A percentile compares a stretch with the other conserved stretches of the same genome.
Evolutionary conservation across 1,284 basidiomycete species (phyloP).

Genomic region (Tremellales sp.): DNA sequence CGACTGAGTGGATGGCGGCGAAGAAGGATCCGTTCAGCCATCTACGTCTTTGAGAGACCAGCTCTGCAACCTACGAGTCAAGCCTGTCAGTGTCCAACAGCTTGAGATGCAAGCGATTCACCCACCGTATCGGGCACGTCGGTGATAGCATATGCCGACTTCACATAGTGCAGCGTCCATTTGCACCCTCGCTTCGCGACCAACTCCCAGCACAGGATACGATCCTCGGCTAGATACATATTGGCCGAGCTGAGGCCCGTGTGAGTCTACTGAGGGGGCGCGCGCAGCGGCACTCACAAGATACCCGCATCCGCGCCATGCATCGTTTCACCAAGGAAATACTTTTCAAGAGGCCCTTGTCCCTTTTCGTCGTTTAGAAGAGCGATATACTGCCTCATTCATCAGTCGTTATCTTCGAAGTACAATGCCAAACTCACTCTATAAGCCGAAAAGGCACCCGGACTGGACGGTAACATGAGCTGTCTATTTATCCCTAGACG

Average conservation of each 20-base stretch:
- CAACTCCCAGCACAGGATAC: slow-evolving; percentile 88
- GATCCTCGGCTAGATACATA: slow-evolving; percentile 84
- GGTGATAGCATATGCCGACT: slow-evolving; percentile 85
- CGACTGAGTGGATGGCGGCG: slow-evolving; percentile 81
- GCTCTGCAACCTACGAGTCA: slow-evolving; percentile 63
- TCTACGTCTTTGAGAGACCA: slow-evolving; percentile 80
- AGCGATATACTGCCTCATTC: slow-evolving; percentile 64
- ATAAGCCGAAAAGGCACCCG: slow-evolving; percentile 90
- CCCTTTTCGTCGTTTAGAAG: slow-evolving; percentile 78
- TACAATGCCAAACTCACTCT: slow-evolving; percentile 43
- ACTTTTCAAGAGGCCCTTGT: slow-evolving; percentile 85
- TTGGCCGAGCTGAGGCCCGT: slow-evolving; percentile 67
- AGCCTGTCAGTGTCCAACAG: neutral
- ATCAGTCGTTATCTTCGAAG: neutral
- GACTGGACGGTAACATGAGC: slow-evolving; percentile 41
- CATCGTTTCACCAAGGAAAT: slow-evolving; percentile 92
- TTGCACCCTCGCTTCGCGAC: slow-evolving; percentile 79
- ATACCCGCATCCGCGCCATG: slow-evolving; percentile 83
- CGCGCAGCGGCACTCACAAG: slow-evolving; percentile 50
- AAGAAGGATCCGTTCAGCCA: slow-evolving; percentile 99
- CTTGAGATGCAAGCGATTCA: slow-evolving; percentile 3
- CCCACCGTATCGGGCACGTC: slow-evolving; percentile 79
- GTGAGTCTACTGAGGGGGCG: neutral
- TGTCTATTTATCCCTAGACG: neutral
- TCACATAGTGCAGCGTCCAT: slow-evolving; percentile 92